phyloP scores from a whole-genome alignment of 768 basidiomycete genomes.

The Boletus insuetus region DNA sequence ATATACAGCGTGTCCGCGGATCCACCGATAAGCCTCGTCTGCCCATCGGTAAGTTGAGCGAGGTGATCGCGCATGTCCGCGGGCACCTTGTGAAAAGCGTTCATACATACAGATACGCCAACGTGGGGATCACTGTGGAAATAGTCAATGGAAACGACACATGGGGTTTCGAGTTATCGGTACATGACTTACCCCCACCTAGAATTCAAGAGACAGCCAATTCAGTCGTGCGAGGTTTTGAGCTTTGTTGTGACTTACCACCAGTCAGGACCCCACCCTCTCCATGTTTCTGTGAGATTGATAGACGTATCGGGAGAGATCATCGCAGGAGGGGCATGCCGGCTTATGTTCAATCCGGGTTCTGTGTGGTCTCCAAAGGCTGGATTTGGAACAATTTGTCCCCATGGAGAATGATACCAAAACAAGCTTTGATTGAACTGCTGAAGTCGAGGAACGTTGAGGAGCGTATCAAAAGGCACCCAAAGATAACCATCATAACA shows the following conservation, averaged over 20 bases:
- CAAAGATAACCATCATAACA: conserved; percentile 53
- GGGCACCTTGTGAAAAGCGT: conserved; percentile 38
- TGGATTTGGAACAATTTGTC: conserved; percentile 40
- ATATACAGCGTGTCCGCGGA: conserved; percentile 50
- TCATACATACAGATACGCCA: conserved; percentile 43
- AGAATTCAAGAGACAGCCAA: background rate
- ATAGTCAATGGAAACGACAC: background rate
- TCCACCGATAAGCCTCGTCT: conserved; percentile 44
- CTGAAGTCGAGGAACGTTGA: conserved; percentile 48
- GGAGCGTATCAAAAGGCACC: conserved; percentile 50
- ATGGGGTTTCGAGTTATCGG: background rate
- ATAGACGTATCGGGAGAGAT: conserved; percentile 41
- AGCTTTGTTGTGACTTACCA: conserved; percentile 33
- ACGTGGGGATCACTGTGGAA: conserved; percentile 40
- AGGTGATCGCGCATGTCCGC: conserved; percentile 36
- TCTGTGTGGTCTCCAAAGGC: conserved; percentile 22
- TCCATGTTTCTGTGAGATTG: conserved; percentile 40
- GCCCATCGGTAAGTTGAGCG: conserved; percentile 32
- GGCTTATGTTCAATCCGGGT: conserved; percentile 16
- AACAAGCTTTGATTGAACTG: conserved; percentile 44
- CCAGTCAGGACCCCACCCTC: conserved; percentile 41
- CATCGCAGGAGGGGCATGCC: conserved; percentile 39
- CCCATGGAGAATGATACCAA: conserved; percentile 52
- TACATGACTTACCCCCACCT: conserved; percentile 42
- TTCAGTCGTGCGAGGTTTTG: conserved; percentile 6